phyloP scores from a whole-genome alignment of 148 eudicot genomes.

The Pouteria glomerata region DNA sequence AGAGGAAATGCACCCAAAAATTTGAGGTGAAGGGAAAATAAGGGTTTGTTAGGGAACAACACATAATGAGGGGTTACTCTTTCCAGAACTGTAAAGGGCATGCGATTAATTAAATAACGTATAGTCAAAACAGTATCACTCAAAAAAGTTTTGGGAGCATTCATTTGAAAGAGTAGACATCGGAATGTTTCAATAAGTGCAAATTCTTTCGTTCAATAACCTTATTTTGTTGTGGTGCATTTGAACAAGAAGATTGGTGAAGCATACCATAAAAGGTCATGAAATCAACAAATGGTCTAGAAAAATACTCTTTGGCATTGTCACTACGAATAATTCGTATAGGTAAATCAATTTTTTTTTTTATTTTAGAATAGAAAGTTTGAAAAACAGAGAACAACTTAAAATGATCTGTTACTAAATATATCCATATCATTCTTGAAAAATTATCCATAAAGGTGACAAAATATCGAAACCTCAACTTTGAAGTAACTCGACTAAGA shows the following conservation, averaged over 20 bases:
- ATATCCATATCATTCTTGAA: neutral
- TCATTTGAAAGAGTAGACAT: neutral
- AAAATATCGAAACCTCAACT: neutral
- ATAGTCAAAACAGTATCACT: neutral
- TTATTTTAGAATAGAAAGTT: neutral
- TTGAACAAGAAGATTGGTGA: neutral
- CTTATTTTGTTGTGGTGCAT: neutral
- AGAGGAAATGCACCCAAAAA: neutral
- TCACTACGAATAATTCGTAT: neutral
- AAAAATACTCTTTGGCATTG: neutral
- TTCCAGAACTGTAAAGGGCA: neutral
- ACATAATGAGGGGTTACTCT: neutral
- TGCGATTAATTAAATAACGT: neutral
- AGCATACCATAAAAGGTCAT: neutral
- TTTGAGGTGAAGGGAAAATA: neutral
- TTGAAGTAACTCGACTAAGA: neutral
- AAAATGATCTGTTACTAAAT: neutral
- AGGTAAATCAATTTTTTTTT: neutral
- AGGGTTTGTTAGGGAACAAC: neutral
- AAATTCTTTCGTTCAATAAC: neutral
- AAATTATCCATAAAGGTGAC: neutral
- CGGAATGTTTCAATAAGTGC: neutral
- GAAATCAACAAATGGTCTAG: neutral
- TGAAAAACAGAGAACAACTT: neutral
- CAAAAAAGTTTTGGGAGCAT: neutral